Percentiles rank a stretch among this genome's conserved stretches.
These are phyloP conservation scores for Clonostachys rosea DNA, from an alignment of 2,329 filamentous ascomycete genomes.

Conservation along the genomic window DNA sequence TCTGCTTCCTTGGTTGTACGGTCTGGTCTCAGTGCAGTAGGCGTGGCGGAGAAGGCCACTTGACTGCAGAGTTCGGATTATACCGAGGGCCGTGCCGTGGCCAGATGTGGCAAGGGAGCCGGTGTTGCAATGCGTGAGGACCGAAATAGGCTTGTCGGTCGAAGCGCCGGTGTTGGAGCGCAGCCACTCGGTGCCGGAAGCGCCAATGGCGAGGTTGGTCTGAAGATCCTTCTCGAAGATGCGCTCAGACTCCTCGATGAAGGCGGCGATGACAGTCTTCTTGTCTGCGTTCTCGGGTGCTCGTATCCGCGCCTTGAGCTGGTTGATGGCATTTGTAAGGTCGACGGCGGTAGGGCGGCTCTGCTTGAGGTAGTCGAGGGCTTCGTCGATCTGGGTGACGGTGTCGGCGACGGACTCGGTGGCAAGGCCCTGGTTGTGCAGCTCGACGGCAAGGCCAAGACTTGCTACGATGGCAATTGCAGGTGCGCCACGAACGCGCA, in stretches of 20 bases:
- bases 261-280: slow-evolving; percentile 59
- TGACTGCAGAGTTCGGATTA: slow-evolving; percentile 77
- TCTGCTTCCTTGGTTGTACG: slow-evolving; percentile 95
- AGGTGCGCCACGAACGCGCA: slow-evolving; percentile 76
- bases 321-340: slow-evolving; percentile 80
- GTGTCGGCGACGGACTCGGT: slow-evolving; percentile 48
- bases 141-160: slow-evolving; percentile 54
- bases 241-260: slow-evolving; percentile 74
- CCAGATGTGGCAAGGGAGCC: slow-evolving; percentile 94
- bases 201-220: slow-evolving; percentile 84
- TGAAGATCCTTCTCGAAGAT: slow-evolving; percentile 84
- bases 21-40: slow-evolving; percentile 94
- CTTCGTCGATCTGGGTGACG: slow-evolving; percentile 67
- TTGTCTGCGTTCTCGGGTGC: slow-evolving; percentile 35
- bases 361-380: slow-evolving; percentile 80
- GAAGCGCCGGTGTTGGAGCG: slow-evolving; percentile 49
- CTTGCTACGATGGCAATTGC: slow-evolving; percentile 98
- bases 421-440: slow-evolving; percentile 48
- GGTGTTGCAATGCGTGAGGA: slow-evolving; percentile 97
- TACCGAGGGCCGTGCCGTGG: slow-evolving; percentile 93
- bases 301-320: slow-evolving; percentile 65
- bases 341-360: slow-evolving; percentile 95
- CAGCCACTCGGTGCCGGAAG: slow-evolving; percentile 81
- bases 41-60: slow-evolving; percentile 68
- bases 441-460: slow-evolving; percentile 80